phyloP scores from a whole-genome alignment of 1,284 basidiomycete genomes.

The Apiotrichum akiyoshidainum region DNA sequence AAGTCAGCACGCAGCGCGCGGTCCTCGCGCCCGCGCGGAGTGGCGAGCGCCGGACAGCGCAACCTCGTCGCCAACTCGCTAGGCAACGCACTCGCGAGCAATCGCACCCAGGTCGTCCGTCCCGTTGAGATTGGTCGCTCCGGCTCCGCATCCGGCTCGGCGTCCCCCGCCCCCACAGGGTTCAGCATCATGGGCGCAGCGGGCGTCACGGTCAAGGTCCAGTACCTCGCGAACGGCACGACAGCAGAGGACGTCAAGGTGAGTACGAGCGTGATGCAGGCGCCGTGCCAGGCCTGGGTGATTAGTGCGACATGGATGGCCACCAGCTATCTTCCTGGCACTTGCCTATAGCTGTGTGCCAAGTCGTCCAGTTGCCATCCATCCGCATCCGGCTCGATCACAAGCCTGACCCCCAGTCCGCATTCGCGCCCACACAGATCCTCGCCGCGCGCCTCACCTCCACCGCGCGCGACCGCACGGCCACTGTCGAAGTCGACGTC shows the following conservation, averaged over 20 bases:
- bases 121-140: neutral
- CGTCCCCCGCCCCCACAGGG: neutral
- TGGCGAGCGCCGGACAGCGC: neutral
- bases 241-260: conserved; percentile 76
- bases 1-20: conserved; percentile 7
- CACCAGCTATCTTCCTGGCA: too few relatives aligned
- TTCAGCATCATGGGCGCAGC: conserved; percentile 71
- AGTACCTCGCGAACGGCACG: conserved; percentile 70
- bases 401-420: conserved; percentile 56
- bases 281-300: too few relatives aligned
- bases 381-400: too few relatives aligned
- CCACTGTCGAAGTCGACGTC: conserved; percentile 69
- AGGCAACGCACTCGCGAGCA: neutral
- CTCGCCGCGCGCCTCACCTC: conserved; percentile 55
- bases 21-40: conserved; percentile 5
- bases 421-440: conserved; percentile 75
- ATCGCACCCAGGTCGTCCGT: neutral
- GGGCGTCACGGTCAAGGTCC: conserved; percentile 63
- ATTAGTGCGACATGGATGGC: too few relatives aligned
- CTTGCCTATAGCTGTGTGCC: too few relatives aligned
- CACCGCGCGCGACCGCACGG: conserved; percentile 47
- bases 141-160: conserved; percentile 18
- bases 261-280: conserved; percentile 31
- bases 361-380: too few relatives aligned
- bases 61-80: neutral